Evolutionary conservation across 306 rosid species (phyloP).

Genomic region (Cucumis hystrix): DNA sequence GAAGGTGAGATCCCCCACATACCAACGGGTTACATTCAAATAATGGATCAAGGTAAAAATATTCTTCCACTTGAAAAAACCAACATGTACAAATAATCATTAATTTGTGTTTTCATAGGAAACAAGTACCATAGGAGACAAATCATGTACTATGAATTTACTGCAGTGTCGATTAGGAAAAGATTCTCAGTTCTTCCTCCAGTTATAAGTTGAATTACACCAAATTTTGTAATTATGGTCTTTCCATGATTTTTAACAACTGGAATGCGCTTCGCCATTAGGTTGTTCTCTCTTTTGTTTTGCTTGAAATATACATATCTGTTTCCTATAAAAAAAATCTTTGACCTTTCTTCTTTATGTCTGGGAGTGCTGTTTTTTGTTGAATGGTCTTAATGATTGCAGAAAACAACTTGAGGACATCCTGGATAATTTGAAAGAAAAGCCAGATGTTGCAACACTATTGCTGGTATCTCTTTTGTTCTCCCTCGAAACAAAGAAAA

Average conservation of each 20-base stretch:
- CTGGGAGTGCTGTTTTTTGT: conserved; percentile 1
- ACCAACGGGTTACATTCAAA: no score
- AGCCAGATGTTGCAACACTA: conserved; percentile 90
- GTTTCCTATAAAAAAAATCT: neutral
- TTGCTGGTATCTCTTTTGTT: conserved; percentile 45
- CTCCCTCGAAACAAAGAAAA: neutral
- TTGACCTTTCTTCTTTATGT: neutral
- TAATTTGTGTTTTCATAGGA: neutral
- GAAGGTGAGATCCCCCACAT: no score
- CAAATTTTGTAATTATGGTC: no score
- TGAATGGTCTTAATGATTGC: conserved; percentile 24
- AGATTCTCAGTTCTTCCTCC: neutral
- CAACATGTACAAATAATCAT: neutral
- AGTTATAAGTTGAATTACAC: neutral
- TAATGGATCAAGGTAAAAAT: neutral
- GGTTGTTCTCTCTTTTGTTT: no score
- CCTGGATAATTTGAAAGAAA: conserved; percentile 66
- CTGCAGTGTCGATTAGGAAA: neutral
- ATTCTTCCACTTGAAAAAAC: neutral
- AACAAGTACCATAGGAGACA: neutral
- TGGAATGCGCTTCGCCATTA: no score
- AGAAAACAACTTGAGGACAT: conserved; percentile 98
- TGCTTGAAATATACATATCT: no score
- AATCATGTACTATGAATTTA: neutral
- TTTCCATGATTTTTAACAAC: no score